Evolutionary conservation across 2,329 filamentous ascomycete species (phyloP), one percentile per base, ranked within the genome.

Genomic region (Huntiella moniliformis): DNA sequence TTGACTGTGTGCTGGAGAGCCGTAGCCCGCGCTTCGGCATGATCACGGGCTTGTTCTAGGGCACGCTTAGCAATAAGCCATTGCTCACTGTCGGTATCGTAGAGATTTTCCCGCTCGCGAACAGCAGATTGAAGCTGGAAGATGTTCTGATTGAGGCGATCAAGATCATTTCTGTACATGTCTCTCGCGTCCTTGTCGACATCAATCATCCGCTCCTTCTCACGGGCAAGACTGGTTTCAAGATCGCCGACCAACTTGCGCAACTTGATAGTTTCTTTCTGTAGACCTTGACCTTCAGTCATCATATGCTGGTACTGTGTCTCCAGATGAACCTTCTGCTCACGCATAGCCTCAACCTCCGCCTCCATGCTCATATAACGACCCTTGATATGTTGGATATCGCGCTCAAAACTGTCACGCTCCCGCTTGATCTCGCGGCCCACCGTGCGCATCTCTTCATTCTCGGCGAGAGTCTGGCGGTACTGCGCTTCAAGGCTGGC

Each of bases 1-100:
- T 82, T 75, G 49, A 87, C 77, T 0, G 78, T 81, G 45, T 73
- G 71, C 58, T 85, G 79, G 32, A 84, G 69, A 6, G 77, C 74
- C 8, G 65, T 62, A 3, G 76, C 77, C 53, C 76, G 75, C 54
- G 83, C 76, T 55, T 83, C 77, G 0, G 77, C 75, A 47, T 71
- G 70, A 42, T 76, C 68, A 45, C 73, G 74, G 53, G 83, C 76
- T 1, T 75, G 67, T 54, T 82, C 72, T 1, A 86, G 62, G 36
- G 69, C 71, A 32, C 74, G 71, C 54, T 69, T 77, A 55, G 79
- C 73, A 5, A 70, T 72, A 45, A 81, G 76, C 79, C 80, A 85
- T 54, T 77, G 75, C 51, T 84, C 79, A 57, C 71, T 74, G 54
- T 83, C 77, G 48, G 79, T 73, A 49, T 78, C 76, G 60, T 79